phyloP scores from a whole-genome alignment of 495 filamentous ascomycete genomes.

The Aspergillus leporis region DNA sequence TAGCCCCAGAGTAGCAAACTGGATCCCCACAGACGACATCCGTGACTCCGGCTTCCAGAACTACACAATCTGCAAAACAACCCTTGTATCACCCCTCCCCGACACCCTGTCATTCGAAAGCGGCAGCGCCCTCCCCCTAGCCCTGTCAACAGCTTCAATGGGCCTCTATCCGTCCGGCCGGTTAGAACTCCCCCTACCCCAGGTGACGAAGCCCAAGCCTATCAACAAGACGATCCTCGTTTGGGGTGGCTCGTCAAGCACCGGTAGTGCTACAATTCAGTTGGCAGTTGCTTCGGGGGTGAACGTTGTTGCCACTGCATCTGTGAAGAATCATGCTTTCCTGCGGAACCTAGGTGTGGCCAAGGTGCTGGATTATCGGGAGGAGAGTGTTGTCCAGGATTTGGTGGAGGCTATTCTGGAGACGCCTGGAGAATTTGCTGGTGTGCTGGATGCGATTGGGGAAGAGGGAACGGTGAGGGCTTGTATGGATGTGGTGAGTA shows the following conservation, averaged over 20 bases:
- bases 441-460: constrained; percentile 20
- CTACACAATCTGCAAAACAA: constrained; percentile 27
- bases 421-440: constrained; percentile 19
- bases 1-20: constrained; percentile 18
- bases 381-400: constrained; percentile 24
- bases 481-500: constrained; percentile 18
- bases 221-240: constrained; percentile 31
- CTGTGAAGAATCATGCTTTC: constrained; percentile 31
- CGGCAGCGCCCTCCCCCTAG: constrained; percentile 49
- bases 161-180: constrained; percentile 44
- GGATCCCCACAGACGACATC: constrained; percentile 20
- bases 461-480: constrained; percentile 2
- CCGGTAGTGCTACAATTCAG: constrained; percentile 37
- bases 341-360: constrained; percentile 38
- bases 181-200: constrained; percentile 30
- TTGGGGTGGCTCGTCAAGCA: constrained; percentile 36
- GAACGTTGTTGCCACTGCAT: constrained; percentile 39
- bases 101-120: constrained; percentile 38
- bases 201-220: constrained; percentile 17
- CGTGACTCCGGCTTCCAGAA: constrained; percentile 32
- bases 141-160: constrained; percentile 46
- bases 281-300: constrained; percentile 33
- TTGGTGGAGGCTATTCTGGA: constrained; percentile 17
- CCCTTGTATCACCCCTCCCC: constrained; percentile 34
- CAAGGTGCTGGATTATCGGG: constrained; percentile 39